Evolutionary conservation across 2,329 filamentous ascomycete genomes (phyloP).

Genomic region (Sporothrix humicola): DNA sequence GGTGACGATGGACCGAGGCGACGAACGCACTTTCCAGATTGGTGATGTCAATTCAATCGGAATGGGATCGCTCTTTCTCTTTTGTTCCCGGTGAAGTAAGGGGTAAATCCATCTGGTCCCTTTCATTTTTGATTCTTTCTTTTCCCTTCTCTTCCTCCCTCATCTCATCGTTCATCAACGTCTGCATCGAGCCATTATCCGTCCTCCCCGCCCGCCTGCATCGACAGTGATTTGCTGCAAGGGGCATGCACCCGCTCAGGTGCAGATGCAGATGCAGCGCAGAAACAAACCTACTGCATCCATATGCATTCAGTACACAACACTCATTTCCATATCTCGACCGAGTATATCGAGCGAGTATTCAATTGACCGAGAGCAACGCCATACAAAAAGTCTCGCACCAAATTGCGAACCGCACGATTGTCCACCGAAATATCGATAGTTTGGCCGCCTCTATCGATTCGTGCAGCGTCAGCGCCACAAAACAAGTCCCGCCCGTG

Average conservation of each 20-base stretch:
- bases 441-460: neutral
- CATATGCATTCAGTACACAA: neutral
- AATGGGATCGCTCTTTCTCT: too few relatives aligned
- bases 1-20: too few relatives aligned
- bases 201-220: neutral
- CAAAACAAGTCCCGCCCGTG: neutral
- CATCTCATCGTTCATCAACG: neutral
- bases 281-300: conserved; percentile 25
- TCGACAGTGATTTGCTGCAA: conserved; percentile 31
- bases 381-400: neutral
- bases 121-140: neutral
- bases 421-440: conserved; percentile 1
- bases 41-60: too few relatives aligned
- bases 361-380: neutral
- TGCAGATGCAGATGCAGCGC: conserved; percentile 3
- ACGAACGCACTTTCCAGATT: neutral
- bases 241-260: conserved; percentile 24
- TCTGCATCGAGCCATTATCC: conserved; percentile 1
- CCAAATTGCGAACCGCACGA: conserved; percentile 1
- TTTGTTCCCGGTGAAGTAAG: neutral
- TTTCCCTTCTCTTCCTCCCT: neutral
- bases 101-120: neutral
- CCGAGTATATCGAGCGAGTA: neutral
- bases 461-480: neutral
- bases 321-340: neutral